Evolutionary conservation across 106 monocot genomes (phyloP).

Genomic region (Dioscorea dumetorum): DNA sequence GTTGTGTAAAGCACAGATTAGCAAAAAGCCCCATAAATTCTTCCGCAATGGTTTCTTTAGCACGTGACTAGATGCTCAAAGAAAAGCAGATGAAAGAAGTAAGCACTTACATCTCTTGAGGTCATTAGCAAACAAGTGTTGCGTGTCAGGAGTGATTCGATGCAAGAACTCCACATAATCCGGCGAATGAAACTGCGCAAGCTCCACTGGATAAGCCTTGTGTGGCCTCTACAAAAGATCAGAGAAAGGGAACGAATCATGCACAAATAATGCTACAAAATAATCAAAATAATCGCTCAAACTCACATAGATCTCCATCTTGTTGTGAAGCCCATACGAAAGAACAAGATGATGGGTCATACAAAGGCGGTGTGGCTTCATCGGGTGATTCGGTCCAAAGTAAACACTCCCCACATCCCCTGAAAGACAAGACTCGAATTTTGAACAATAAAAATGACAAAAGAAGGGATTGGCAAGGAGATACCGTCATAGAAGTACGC

Average conservation of each 20-base stretch:
- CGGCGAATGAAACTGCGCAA: slow-evolving; percentile 90
- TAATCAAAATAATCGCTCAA: slow-evolving; percentile 1
- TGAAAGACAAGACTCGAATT: slow-evolving; percentile 16
- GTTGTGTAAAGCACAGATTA: not conserved
- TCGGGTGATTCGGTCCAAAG: slow-evolving; percentile 96
- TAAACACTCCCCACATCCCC: slow-evolving; percentile 97
- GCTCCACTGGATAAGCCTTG: slow-evolving; percentile 91
- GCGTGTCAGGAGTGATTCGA: slow-evolving; percentile 78
- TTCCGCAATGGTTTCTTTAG: too few species aligned
- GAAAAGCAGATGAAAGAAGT: too few species aligned
- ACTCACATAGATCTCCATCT: slow-evolving; percentile 99
- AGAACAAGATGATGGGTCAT: slow-evolving; percentile 99
- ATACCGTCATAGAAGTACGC: slow-evolving; percentile 71
- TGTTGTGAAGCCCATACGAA: slow-evolving; percentile 89
- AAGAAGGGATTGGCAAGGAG: not conserved
- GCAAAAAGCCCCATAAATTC: too few species aligned
- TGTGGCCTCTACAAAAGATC: slow-evolving; percentile 74
- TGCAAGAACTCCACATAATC: slow-evolving; percentile 98
- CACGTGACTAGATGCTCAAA: too few species aligned
- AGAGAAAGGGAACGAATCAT: not conserved
- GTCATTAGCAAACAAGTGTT: slow-evolving; percentile 57
- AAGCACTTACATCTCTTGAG: slow-evolving; percentile 54
- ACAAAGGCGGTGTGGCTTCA: slow-evolving; percentile 97
- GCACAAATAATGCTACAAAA: not conserved
- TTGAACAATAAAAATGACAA: not conserved